Percentiles rank a stretch among this genome's conserved stretches.
phyloP scores from a whole-genome alignment of 2,329 filamentous ascomycete species.

The Alternaria solani region DNA sequence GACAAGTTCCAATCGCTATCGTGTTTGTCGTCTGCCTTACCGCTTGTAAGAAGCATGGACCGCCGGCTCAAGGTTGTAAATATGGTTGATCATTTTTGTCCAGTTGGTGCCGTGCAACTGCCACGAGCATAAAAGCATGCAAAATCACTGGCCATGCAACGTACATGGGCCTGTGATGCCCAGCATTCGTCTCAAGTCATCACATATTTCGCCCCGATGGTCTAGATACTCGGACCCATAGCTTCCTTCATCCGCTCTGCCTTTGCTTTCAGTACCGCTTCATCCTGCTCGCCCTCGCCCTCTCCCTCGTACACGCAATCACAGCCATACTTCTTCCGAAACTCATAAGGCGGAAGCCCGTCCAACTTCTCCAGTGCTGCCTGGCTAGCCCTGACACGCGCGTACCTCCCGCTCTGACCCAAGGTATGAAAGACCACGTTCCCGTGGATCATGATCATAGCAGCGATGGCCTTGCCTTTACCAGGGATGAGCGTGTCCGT shows the following conservation, averaged over 20 bases:
- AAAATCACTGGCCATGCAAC: not conserved
- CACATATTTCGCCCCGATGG: not conserved
- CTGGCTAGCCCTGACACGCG: constrained; percentile 73
- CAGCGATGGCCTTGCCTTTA: constrained; percentile 62
- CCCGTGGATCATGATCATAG: constrained; percentile 79
- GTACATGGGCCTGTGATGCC: not conserved
- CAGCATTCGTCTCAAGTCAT: not conserved
- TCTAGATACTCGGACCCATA: constrained; percentile 28
- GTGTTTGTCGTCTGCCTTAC: not conserved
- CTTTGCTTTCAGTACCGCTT: constrained; percentile 10
- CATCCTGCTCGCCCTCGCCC: not conserved
- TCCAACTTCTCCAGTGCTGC: constrained; percentile 62
- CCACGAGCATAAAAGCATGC: not conserved
- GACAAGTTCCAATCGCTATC: not conserved
- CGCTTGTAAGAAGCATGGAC: not conserved
- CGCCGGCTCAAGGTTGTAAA: not conserved
- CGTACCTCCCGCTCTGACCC: constrained; percentile 73
- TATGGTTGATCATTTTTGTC: not conserved
- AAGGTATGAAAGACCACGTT: constrained; percentile 68
- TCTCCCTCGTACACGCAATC: constrained; percentile 59
- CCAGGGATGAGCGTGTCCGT: constrained; percentile 58
- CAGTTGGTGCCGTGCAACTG: not conserved
- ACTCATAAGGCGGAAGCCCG: constrained; percentile 64
- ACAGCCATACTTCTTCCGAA: constrained; percentile 68
- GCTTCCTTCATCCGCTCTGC: constrained; percentile 27